Conservation (phyloP, 2,329 filamentous ascomycete genomes). For the Furcasterigmium sp. region DNA sequence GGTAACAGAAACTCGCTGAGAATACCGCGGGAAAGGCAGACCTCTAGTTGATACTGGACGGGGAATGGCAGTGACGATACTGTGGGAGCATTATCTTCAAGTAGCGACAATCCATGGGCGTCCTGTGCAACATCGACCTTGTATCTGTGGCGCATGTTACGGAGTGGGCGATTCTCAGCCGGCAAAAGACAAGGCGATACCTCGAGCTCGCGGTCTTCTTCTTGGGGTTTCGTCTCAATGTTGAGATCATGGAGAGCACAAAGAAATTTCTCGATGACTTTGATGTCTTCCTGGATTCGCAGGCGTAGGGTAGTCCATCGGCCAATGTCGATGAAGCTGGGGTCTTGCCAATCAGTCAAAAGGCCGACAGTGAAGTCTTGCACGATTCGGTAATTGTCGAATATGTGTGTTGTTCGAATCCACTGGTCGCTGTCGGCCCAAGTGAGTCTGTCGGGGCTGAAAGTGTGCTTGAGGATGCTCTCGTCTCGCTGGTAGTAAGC, state of each 20-base stretch:
- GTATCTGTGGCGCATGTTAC: constrained; percentile 6
- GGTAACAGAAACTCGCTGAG: constrained; percentile 73
- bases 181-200: neutral
- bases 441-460: constrained; percentile 19
- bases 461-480: constrained; percentile 17
- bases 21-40: constrained; percentile 76
- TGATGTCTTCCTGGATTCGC: constrained; percentile 25
- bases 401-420: constrained; percentile 43
- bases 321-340: constrained; percentile 43
- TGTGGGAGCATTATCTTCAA: neutral
- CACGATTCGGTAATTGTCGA: constrained; percentile 24
- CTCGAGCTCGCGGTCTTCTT: neutral
- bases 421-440: constrained; percentile 41
- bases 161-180: neutral
- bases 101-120: neutral
- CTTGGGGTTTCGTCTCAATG: constrained; percentile 41
- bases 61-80: constrained; percentile 52
- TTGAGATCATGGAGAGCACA: constrained; percentile 68
- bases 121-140: neutral
- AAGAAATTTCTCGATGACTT: constrained; percentile 36
- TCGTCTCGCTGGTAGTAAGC: constrained; percentile 26
- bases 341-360: constrained; percentile 25
- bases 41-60: constrained; percentile 86
- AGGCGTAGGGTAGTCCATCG: constrained; percentile 53
- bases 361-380: constrained; percentile 31